Conservation (phyloP, 305 asterid genomes). For the Petunia hybrid region DNA sequence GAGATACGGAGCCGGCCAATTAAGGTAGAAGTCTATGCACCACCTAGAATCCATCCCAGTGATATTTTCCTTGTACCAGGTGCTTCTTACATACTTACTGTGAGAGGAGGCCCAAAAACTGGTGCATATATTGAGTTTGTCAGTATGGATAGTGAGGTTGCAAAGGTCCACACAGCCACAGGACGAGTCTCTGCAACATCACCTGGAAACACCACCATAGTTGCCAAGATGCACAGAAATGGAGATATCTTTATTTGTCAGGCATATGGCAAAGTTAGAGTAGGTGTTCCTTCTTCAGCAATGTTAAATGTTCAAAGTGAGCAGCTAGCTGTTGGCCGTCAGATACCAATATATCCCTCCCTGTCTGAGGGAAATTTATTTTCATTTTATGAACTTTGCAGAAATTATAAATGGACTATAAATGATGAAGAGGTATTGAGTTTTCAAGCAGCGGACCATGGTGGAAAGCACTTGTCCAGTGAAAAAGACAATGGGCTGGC, state of each 20-base stretch:
- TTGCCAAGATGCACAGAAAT: slow-evolving; percentile 68
- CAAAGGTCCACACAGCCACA: slow-evolving; percentile 58
- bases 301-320: slow-evolving; percentile 75
- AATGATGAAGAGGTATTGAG: slow-evolving; percentile 64
- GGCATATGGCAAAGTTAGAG: slow-evolving; percentile 69
- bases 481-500: slow-evolving; percentile 44
- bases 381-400: slow-evolving; percentile 82
- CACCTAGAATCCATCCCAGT: slow-evolving; percentile 73
- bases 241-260: slow-evolving; percentile 66
- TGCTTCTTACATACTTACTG: slow-evolving; percentile 73
- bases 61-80: slow-evolving; percentile 90
- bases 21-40: slow-evolving; percentile 82
- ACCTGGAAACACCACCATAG: slow-evolving; percentile 71
- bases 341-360: slow-evolving; percentile 72
- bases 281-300: slow-evolving; percentile 85
- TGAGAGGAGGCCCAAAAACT: slow-evolving; percentile 81
- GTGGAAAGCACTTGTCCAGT: slow-evolving; percentile 35
- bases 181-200: slow-evolving; percentile 76
- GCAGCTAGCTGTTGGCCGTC: slow-evolving; percentile 68
- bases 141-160: slow-evolving; percentile 63
- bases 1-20: slow-evolving; percentile 68
- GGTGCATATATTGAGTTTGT: slow-evolving; percentile 65
- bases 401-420: slow-evolving; percentile 70
- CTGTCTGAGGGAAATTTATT: slow-evolving; percentile 80
- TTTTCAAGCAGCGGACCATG: slow-evolving; percentile 48